Conservation (phyloP, 2,329 filamentous ascomycete genomes). For the Phyllosticta capitalensis region DNA sequence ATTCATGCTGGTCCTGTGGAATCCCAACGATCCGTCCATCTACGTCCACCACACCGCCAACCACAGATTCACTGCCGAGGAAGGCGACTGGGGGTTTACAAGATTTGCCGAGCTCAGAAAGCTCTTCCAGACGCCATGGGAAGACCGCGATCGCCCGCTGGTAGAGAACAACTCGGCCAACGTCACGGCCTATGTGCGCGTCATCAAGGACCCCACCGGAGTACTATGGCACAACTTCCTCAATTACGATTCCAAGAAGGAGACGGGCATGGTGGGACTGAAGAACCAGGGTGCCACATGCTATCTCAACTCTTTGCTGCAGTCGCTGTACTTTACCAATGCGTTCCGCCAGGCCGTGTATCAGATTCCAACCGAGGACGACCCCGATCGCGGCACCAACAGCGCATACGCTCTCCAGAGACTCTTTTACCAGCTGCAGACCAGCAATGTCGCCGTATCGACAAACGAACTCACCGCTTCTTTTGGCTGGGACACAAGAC, state of each 20-base stretch:
- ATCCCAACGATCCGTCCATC: constrained; percentile 81
- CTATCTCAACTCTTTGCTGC: constrained; percentile 42
- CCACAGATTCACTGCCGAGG: constrained; percentile 91
- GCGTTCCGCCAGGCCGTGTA: constrained; percentile 97
- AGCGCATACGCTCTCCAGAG: constrained; percentile 91
- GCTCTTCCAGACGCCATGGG: constrained; percentile 72
- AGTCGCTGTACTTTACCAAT: constrained; percentile 50
- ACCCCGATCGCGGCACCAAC: constrained; percentile 64
- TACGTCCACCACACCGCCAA: constrained; percentile 70
- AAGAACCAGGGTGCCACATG: constrained; percentile 84
- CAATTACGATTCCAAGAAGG: constrained; percentile 93
- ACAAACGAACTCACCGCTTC: constrained; percentile 92
- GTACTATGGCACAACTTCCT: constrained; percentile 86
- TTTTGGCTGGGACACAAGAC: constrained; percentile 95
- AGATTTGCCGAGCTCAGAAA: constrained; percentile 80
- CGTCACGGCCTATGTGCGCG: constrained; percentile 71
- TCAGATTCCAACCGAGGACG: constrained; percentile 84
- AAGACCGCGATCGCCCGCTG: constrained; percentile 58
- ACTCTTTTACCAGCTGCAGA: constrained; percentile 91
- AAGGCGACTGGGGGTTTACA: constrained; percentile 99
- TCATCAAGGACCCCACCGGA: constrained; percentile 79
- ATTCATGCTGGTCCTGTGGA: constrained; percentile 90
- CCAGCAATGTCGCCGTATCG: constrained; percentile 69
- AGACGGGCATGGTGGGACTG: constrained; percentile 91
- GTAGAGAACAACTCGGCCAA: constrained; percentile 69